Evolutionary conservation across 2,329 filamentous ascomycete species (phyloP).

Genomic region (Fusarium domesticum): DNA sequence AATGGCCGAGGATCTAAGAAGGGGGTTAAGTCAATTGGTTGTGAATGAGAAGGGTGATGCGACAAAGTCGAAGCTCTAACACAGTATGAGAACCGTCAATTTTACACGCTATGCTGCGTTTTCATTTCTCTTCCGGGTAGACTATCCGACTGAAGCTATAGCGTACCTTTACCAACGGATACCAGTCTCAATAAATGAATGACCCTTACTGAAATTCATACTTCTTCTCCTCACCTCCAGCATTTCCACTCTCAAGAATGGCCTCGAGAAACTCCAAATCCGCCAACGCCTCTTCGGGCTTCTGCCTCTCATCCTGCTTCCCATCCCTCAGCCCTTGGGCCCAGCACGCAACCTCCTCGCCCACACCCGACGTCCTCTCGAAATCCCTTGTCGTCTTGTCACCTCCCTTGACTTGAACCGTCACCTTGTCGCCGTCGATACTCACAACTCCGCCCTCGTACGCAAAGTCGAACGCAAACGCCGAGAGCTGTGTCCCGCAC

Average conservation of each 20-base stretch:
- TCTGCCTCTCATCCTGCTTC: slow-evolving; percentile 48
- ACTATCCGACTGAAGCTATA: no score
- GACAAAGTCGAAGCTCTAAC: slow-evolving; percentile 14
- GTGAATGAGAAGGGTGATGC: slow-evolving; percentile 23
- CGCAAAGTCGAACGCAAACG: slow-evolving; percentile 55
- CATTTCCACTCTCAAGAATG: slow-evolving; percentile 48
- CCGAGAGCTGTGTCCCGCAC: slow-evolving; percentile 53
- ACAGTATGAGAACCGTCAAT: neutral
- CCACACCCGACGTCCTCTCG: slow-evolving; percentile 51
- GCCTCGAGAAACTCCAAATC: slow-evolving; percentile 59
- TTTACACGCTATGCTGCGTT: no score
- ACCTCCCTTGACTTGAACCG: slow-evolving; percentile 35
- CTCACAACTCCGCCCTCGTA: slow-evolving; percentile 57
- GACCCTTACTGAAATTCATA: slow-evolving; percentile 38
- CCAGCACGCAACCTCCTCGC: slow-evolving; percentile 60
- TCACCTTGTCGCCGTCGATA: slow-evolving; percentile 45
- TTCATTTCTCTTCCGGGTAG: neutral
- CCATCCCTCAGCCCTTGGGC: slow-evolving; percentile 50
- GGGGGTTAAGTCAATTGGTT: slow-evolving; percentile 56
- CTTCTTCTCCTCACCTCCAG: slow-evolving; percentile 39
- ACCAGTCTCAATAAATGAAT: no score
- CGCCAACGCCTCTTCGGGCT: slow-evolving; percentile 55
- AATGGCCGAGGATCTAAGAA: slow-evolving; percentile 59
- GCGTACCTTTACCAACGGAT: no score
- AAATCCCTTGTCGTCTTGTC: slow-evolving; percentile 41